phyloP scores from a whole-genome alignment of 2,329 filamentous ascomycete genomes.

The Tolypocladium endophyticum region DNA sequence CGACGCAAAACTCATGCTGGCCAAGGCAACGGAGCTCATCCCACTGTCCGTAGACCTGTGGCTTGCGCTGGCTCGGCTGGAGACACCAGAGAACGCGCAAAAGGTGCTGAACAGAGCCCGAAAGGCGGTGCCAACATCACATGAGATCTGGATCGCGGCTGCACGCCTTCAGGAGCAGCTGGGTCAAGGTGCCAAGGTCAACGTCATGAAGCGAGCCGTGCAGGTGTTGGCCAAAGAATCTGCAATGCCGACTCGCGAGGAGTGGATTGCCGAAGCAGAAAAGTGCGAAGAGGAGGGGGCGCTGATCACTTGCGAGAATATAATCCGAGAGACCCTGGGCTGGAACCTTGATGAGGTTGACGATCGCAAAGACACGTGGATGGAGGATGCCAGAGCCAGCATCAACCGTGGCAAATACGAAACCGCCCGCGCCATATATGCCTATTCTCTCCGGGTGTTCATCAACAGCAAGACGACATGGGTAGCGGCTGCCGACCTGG shows the following conservation, averaged over 20 bases:
- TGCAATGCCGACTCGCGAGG: constrained; percentile 93
- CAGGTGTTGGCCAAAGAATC: constrained; percentile 82
- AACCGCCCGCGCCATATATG: constrained; percentile 88
- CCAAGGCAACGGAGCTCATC: constrained; percentile 92
- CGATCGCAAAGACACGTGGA: constrained; percentile 90
- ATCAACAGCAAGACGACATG: constrained; percentile 80
- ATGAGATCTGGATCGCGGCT: constrained; percentile 95
- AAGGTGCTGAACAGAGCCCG: constrained; percentile 91
- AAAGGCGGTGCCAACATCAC: constrained; percentile 83
- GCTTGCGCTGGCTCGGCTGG: constrained; percentile 84
- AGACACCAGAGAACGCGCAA: constrained; percentile 84
- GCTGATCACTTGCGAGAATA: constrained; percentile 74
- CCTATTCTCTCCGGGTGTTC: constrained; percentile 82
- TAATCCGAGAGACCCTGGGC: constrained; percentile 84
- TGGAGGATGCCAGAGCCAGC: constrained; percentile 79
- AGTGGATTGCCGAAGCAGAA: constrained; percentile 93
- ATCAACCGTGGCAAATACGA: constrained; percentile 76
- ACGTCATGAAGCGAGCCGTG: constrained; percentile 90
- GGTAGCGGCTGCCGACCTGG: constrained; percentile 82
- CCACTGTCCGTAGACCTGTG: constrained; percentile 89
- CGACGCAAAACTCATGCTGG: constrained; percentile 79
- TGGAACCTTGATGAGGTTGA: constrained; percentile 94
- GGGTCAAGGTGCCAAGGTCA: constrained; percentile 68
- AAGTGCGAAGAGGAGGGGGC: constrained; percentile 90
- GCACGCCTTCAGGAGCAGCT: constrained; percentile 81